Conservation (phyloP, 2,329 filamentous ascomycete genomes). For the Ophiostoma pallidulum region DNA sequence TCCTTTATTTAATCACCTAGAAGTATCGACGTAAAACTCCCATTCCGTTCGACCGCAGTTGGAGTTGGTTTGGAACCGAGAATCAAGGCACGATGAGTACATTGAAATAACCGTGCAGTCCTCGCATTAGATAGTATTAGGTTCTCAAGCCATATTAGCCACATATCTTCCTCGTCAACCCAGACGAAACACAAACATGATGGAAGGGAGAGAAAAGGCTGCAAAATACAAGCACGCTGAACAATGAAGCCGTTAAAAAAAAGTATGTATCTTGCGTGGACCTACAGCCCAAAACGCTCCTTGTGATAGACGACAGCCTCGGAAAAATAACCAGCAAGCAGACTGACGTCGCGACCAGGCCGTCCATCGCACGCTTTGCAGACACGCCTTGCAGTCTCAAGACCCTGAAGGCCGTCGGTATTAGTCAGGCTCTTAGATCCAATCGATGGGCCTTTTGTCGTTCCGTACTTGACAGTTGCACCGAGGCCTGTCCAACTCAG, state of each 20-base stretch:
- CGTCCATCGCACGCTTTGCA: constrained; percentile 27
- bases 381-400: constrained; percentile 26
- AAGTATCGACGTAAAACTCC: too few species aligned
- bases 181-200: too few species aligned
- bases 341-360: constrained; percentile 25
- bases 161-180: too few species aligned
- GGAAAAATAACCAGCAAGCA: constrained; percentile 22
- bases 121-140: too few species aligned
- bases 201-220: not conserved
- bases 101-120: too few species aligned
- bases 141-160: too few species aligned
- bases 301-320: constrained; percentile 12
- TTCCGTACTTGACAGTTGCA: constrained; percentile 21
- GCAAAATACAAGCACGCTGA: not conserved
- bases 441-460: not conserved
- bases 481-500: constrained; percentile 34
- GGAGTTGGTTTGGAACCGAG: too few species aligned
- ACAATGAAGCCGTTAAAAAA: not conserved
- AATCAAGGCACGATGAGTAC: too few species aligned
- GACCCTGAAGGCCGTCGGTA: constrained; percentile 26
- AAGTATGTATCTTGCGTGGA: not conserved
- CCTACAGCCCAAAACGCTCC: constrained; percentile 7
- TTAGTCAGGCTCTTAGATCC: constrained; percentile 19
- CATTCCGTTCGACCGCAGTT: too few species aligned
- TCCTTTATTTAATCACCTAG: too few species aligned